Base-by-base conservation (phyloP, 2,329 filamentous ascomycete genomes). In the Aspergillus ruber region DNA sequence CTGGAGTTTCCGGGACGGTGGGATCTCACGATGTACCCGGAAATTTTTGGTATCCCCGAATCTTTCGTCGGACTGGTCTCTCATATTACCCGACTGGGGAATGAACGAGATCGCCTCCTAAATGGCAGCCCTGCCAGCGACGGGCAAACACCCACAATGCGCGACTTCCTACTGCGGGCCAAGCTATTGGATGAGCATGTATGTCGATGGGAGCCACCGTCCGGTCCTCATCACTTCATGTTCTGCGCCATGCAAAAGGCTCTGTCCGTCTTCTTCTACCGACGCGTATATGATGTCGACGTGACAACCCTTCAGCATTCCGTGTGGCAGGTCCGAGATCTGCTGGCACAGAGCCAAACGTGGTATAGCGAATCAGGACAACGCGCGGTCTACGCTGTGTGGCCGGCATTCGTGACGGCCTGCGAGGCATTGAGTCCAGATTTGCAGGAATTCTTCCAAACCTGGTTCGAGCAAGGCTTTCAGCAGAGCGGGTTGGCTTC, bases 11-110 rank as follows among this genome's bases (percentile, higher is more conserved):
- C 71, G 9, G 72, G 70, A 0, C 55, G 59, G 0, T 74, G 68
- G 61, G 62, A 66, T 0, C 59, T 64, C 0, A 74, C 71, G 0
- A 56, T 76, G 0, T 76, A 73, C 20, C 69, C 70, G 0, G 67
- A 72, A 18, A 74, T 75, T 2, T 75, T 72, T 20, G 72, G 72
- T 0, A 62, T 75, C 6, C 72, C 72, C 0, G 72, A 75, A 42
- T 59, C 67, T 0, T 63, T 69, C 18, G 56, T 75, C 48, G 64
- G 68, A 0, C 60, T 74, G 1, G 46, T 74, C 2, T 74, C 71
- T 0, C 66, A 70, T 10, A 64, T 70, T 0, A 70, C 74, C 12
- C 68, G 70, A 3, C 57, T 76, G 0, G 70, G 64, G 1, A 73
- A 72, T 17, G 71, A 74, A 38, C 73, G 72, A 48, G 60, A 69